phyloP scores from a whole-genome alignment of 2,329 filamentous ascomycete species.

The Orbilia javanica region DNA sequence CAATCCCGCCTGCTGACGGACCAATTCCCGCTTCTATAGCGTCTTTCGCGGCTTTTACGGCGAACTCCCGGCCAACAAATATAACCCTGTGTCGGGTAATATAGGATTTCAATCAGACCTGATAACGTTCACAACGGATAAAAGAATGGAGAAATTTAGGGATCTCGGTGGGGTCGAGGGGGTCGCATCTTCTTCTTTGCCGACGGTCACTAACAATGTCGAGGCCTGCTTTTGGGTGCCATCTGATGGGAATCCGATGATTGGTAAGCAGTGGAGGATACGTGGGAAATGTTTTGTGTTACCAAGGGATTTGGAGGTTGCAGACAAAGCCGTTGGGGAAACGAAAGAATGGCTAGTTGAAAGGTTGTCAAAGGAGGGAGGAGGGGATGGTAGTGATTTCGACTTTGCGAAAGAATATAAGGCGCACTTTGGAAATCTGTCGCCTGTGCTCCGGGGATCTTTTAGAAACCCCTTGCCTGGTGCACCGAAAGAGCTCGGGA shows the following conservation, averaged over 20 bases:
- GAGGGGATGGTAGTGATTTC: conserved; percentile 71
- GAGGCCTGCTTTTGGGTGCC: conserved; percentile 85
- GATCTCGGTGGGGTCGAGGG: conserved; percentile 76
- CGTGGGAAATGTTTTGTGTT: conserved; percentile 81
- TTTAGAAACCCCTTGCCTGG: conserved; percentile 81
- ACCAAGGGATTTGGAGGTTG: conserved; percentile 68
- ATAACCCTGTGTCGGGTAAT: conserved; percentile 74
- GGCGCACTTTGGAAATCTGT: conserved; percentile 89
- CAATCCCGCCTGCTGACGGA: neutral
- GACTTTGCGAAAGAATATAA: conserved; percentile 83
- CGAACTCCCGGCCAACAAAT: conserved; percentile 76
- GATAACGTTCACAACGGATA: conserved; percentile 86
- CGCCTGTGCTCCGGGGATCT: conserved; percentile 79
- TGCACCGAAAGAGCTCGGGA: conserved; percentile 69
- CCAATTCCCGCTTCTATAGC: conserved; percentile 64
- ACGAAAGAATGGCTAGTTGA: conserved; percentile 61
- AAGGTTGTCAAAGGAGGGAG: conserved; percentile 14
- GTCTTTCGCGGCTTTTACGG: conserved; percentile 89
- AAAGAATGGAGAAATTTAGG: conserved; percentile 83
- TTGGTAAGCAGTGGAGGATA: conserved; percentile 80
- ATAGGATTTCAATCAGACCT: conserved; percentile 70
- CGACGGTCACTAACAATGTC: conserved; percentile 65
- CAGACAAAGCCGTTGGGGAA: conserved; percentile 52
- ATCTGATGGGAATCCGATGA: conserved; percentile 70
- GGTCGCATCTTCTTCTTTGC: conserved; percentile 65